Evolutionary conservation across 202 grass and related monocot species (phyloP), one percentile per base, ranked within the genome.

Genomic region (Musa balbisiana): DNA sequence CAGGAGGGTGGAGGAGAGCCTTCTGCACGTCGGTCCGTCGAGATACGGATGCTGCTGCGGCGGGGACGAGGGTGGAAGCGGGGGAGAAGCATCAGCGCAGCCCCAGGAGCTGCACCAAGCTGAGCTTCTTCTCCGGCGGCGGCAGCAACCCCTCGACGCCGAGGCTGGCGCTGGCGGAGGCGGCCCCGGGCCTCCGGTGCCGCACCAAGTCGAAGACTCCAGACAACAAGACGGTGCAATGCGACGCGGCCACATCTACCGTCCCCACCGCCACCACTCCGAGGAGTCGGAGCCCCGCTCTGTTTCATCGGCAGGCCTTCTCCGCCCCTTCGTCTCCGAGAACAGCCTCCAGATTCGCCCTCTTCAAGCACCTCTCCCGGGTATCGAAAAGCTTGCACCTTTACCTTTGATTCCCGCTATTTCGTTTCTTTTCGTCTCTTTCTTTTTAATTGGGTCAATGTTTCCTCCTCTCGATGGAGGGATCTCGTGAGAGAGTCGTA

Each of bases 361-460:
- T 94, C 64, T 79, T 99, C 83, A 98, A 98, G 95, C 88, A 94
- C 68, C 87, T 89, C 9, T 70, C 83, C 52, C 85, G 88, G 88
- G 95, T 79, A 63, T 0, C 5, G 20, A 19, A 20, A 62, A 15
- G 58, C 16, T 62, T 43, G 33, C 33, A 6, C 33, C 33, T 43
- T 6, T 43, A 43, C 33, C 5, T 43, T 43, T 43, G 33, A 43
- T 43, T 6, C 33, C 33, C 4, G 33, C 33, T 43, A 43, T 6
- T 11, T 11, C 9, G 23, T 65, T 27, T 65, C 10, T 23, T 65
- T 65, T 60, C 20, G 1, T 2, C 62, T 0, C 11, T 19, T 67
- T 43, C 10, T 4, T 19, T 43, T 68, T 19, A 2, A 43, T 68
- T 49, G 49, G 13, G 33, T 0, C 4, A 43, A 43, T 68, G 1